Evolutionary conservation across 768 basidiomycete genomes (phyloP), one percentile per base, ranked within the genome.

Genomic region (Boletus bicolor): DNA sequence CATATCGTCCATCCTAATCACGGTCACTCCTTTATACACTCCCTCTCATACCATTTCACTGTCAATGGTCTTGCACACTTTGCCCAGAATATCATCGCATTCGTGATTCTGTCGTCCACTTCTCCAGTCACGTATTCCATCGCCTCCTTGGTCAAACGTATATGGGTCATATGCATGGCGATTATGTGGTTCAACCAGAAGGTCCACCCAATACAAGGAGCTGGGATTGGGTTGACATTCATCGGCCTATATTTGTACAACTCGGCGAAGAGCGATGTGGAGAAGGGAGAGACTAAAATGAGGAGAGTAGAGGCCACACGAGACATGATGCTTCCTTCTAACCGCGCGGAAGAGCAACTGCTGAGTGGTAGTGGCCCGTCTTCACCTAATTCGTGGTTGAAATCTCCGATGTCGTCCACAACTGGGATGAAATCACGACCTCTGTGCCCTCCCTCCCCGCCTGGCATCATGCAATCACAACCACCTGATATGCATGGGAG

Each of bases 71-170:
- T 91, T 1, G 94, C 93, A 12, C 94, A 99, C 74, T 99, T 97
- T 65, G 87, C 86, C 1, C 97, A 99, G 73, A 98, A 94, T 78
- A 88, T 98, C 67, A 91, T 98, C 64, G 97, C 97, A 32, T 99
- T 99, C 76, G 81, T 95, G 69, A 92, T 99, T 66, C 84, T 99
- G 46, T 86, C 96, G 2, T 92, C 91, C 30, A 96, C 93, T 3
- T 98, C 96, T 11, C 96, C 97, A 19, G 97, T 99, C 62, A 98
- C 97, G 0, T 99, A 99, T 74, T 96, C 93, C 50, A 98, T 99
- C 70, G 97, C 97, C 3, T 97, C 93, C 4, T 84, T 99, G 66
- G 85, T 98, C 76, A 99, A 99, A 73, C 93, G 97, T 26, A 94
- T 99, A 53, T 93, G 87, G 44, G 97, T 99, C 65, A 99, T 99